A percentile compares a stretch with the other conserved stretches of the same genome.
phyloP scores from a whole-genome alignment of 192 early-diverging fungal genomes.

The Kickxella alabastrina region DNA sequence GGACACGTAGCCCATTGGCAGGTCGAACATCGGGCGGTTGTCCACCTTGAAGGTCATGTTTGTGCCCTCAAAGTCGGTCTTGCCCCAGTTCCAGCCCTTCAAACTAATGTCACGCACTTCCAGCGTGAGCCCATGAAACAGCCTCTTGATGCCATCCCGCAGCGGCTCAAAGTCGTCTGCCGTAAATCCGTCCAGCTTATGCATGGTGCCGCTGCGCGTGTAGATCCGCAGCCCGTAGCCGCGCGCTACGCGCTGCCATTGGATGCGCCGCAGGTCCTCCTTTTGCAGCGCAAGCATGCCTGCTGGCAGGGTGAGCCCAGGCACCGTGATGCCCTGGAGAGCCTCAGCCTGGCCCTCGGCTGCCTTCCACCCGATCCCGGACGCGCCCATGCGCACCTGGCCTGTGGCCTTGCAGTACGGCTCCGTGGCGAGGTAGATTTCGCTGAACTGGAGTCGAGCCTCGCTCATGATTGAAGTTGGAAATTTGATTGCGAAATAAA shows the following conservation, averaged over 20 bases:
- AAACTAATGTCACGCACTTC: constrained; percentile 83
- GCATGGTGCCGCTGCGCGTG: constrained; percentile 65
- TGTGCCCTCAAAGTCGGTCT: constrained; percentile 74
- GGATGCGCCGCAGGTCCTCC: constrained; percentile 66
- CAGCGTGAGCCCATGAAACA: constrained; percentile 70
- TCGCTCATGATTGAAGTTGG: constrained; percentile 22
- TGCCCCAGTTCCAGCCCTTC: constrained; percentile 98
- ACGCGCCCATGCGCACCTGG: constrained; percentile 44
- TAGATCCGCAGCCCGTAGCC: constrained; percentile 79
- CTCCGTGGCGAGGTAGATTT: constrained; percentile 49
- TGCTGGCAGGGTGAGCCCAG: constrained; percentile 18
- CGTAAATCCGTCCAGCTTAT: constrained; percentile 88
- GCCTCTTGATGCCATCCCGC: constrained; percentile 60
- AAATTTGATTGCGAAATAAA: constrained; percentile 4
- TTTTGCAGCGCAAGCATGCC: constrained; percentile 47
- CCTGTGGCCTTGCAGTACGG: constrained; percentile 40
- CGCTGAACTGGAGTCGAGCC: constrained; percentile 30
- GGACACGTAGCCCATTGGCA: constrained; percentile 83
- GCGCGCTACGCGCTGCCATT: constrained; percentile 81
- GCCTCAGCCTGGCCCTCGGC: constrained; percentile 45
- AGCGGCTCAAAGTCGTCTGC: constrained; percentile 81
- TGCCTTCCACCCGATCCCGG: constrained; percentile 52
- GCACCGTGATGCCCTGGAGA: constrained; percentile 26
- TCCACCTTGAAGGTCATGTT: constrained; percentile 79
- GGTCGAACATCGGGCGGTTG: constrained; percentile 80